Conservation (phyloP, 192 early-diverging fungal species). For the Entomortierella parvispora region DNA sequence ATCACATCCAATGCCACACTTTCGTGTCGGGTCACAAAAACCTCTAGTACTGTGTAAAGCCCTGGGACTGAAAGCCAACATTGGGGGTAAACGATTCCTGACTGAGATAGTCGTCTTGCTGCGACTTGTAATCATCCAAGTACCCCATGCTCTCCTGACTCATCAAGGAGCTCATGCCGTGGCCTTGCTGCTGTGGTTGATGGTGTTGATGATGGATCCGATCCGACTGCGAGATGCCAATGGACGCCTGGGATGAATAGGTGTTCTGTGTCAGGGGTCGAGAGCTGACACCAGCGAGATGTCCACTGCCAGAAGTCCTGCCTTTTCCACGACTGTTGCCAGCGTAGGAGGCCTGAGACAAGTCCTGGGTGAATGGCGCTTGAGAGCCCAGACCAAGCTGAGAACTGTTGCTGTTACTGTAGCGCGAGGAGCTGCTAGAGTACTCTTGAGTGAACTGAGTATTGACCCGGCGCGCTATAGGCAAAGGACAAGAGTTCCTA, state of each 20-base stretch:
- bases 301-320: conserved; percentile 30
- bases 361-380: conserved; percentile 69
- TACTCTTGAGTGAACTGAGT: conserved; percentile 60
- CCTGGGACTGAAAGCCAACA: conserved; percentile 57
- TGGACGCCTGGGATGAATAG: conserved; percentile 67
- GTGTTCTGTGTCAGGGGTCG: conserved; percentile 60
- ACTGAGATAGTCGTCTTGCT: conserved; percentile 65
- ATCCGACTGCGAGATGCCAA: conserved; percentile 67
- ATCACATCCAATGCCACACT: too few relatives aligned
- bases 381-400: conserved; percentile 64
- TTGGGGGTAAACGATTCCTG: conserved; percentile 67
- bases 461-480: conserved; percentile 55
- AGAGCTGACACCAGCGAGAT: conserved; percentile 42
- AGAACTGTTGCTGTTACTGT: conserved; percentile 49
- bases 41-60: conserved; percentile 66
- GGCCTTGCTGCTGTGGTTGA: conserved; percentile 27
- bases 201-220: conserved; percentile 44
- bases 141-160: conserved; percentile 64
- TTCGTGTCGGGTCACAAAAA: too few relatives aligned
- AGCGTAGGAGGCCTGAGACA: conserved; percentile 62
- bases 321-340: conserved; percentile 55
- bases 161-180: conserved; percentile 54
- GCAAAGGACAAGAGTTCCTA: not conserved
- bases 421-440: conserved; percentile 56
- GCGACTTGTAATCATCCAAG: conserved; percentile 67